A percentile compares a stretch with the other conserved stretches of the same genome.
phyloP scores from a whole-genome alignment of 2,329 filamentous ascomycete genomes.

The Aspergillus alliaceus region DNA sequence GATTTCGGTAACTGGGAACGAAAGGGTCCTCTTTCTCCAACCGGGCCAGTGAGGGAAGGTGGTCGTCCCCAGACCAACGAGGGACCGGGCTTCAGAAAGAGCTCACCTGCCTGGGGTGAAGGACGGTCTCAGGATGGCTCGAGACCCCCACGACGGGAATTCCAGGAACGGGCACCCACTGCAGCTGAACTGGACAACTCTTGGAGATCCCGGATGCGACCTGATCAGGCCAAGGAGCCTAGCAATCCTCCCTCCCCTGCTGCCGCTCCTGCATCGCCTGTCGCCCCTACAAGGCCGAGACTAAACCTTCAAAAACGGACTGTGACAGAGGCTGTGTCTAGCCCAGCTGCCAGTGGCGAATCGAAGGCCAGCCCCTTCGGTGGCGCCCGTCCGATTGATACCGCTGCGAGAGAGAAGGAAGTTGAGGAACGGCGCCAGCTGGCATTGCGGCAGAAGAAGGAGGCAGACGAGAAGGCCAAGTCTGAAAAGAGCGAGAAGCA shows the following conservation, averaged over 20 bases:
- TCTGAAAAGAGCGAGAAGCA: constrained; percentile 65
- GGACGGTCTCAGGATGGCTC: constrained; percentile 71
- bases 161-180: constrained; percentile 71
- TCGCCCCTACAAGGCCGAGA: constrained; percentile 68
- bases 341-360: constrained; percentile 52
- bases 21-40: constrained; percentile 82
- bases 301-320: constrained; percentile 90
- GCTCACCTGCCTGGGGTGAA: constrained; percentile 74
- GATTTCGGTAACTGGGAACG: constrained; percentile 93
- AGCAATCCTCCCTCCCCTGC: constrained; percentile 75
- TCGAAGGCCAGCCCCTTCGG: constrained; percentile 92
- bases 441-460: constrained; percentile 76
- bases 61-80: constrained; percentile 62
- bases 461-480: constrained; percentile 81
- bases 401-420: constrained; percentile 80
- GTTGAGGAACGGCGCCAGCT: constrained; percentile 84
- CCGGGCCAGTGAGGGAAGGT: constrained; percentile 55
- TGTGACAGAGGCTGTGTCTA: constrained; percentile 69
- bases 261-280: constrained; percentile 60
- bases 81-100: constrained; percentile 60
- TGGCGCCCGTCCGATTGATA: constrained; percentile 90
- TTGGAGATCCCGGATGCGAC: constrained; percentile 89
- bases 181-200: constrained; percentile 91
- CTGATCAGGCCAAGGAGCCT: constrained; percentile 73
- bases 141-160: constrained; percentile 75